Evolutionary conservation across 768 basidiomycete genomes (phyloP), one percentile per base, ranked within the genome.

Genomic region (Chiua virens): DNA sequence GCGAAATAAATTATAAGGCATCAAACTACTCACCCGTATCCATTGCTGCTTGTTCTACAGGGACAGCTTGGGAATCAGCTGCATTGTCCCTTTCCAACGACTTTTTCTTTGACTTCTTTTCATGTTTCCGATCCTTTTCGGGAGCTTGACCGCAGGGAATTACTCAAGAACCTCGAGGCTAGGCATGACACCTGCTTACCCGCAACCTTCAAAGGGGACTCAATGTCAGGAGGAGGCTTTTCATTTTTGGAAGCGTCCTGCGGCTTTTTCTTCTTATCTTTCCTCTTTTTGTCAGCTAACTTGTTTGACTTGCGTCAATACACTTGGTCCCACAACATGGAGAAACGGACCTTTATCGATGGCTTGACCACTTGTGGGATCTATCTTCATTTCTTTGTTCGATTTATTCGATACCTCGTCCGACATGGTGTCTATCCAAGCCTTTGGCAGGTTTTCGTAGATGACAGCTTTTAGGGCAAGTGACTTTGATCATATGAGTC

Each of bases 191-290:
- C 10, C 30, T 11, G 30, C 30, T 30, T 30, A 30, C 30, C 30
- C 7, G 30, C 30, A 30, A 30, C 30, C 30, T 30, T 30, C 30
- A 11, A 11, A 14, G 30, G 30, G 13, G 30, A 14, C 30, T 30
- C 9, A 20, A 15, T 20, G 28, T 9, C 8, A 4, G 14, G 35
- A 11, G 25, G 11, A 0, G 8, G 1, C 18, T 41, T 20, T 3
- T 47, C 59, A 21, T 48, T 36, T 10, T 46, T 50, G 56, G 36
- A 39, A 46, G 40, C 5, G 17, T 49, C 43, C 27, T 38, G 74
- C 15, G 42, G 44, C 58, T 71, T 76, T 60, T 74, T 73, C 59
- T 70, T 73, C 54, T 67, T 70, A 58, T 71, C 76, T 60, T 74
- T 73, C 59, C 69, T 73, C 54, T 67, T 70, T 42, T 54, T 30